Evolutionary conservation across 2,329 filamentous ascomycete species (phyloP).

Genomic region (Cercospora sp.): DNA sequence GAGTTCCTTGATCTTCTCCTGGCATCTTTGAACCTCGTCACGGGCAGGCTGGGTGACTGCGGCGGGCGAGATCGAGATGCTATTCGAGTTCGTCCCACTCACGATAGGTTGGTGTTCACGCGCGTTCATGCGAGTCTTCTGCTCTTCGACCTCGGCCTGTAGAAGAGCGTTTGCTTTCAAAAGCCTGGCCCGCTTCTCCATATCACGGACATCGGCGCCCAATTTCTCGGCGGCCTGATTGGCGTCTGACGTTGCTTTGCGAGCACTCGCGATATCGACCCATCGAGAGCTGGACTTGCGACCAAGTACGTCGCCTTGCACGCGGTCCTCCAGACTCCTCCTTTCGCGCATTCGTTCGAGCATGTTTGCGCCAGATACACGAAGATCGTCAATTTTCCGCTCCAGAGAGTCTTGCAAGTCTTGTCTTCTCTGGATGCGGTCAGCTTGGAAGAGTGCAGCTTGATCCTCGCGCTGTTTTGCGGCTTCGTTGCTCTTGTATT

Average conservation of each 20-base stretch:
- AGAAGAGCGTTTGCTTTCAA: slow-evolving; percentile 32
- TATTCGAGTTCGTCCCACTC: slow-evolving; percentile 18
- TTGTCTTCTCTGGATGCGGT: slow-evolving; percentile 32
- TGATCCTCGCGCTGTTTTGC: slow-evolving; percentile 28
- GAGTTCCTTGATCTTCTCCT: slow-evolving; percentile 27
- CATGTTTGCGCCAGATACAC: slow-evolving; percentile 10
- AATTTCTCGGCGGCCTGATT: slow-evolving; percentile 21
- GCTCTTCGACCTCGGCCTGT: slow-evolving; percentile 33
- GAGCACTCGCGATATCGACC: slow-evolving; percentile 34
- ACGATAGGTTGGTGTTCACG: slow-evolving; percentile 28
- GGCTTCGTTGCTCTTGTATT: slow-evolving; percentile 28
- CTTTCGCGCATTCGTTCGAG: slow-evolving; percentile 5
- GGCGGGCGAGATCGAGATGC: slow-evolving; percentile 16
- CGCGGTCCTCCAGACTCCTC: slow-evolving; percentile 13
- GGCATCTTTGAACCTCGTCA: slow-evolving; percentile 25
- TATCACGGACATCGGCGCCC: slow-evolving; percentile 21
- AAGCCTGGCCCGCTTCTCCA: slow-evolving; percentile 26
- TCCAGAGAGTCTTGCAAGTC: slow-evolving; percentile 6
- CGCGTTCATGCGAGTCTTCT: slow-evolving; percentile 32
- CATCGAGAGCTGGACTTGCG: slow-evolving; percentile 26
- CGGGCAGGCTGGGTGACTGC: slow-evolving; percentile 19
- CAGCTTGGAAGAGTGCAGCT: slow-evolving; percentile 30
- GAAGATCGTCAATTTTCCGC: slow-evolving; percentile 10
- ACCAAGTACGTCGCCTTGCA: slow-evolving; percentile 12
- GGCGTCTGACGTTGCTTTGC: slow-evolving; percentile 25